Base-by-base conservation (phyloP, 164 flowering plant species). In the Vitis amurensis region DNA sequence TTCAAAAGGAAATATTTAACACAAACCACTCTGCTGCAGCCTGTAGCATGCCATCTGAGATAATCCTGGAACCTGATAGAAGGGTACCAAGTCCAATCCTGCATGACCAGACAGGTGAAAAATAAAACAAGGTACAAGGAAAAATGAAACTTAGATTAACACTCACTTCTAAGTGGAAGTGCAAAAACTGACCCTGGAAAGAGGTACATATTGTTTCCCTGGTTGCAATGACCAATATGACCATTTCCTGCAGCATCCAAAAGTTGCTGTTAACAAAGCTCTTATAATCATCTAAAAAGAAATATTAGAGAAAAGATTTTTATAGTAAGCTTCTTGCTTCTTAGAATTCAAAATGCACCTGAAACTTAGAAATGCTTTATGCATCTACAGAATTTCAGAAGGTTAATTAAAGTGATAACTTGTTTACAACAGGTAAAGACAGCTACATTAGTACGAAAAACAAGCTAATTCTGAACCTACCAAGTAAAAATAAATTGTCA, bases 1-100 rank as follows among this genome's bases (percentile, higher is more conserved):
- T 61, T 55, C 31, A 58, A 19, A 66, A 55, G 27, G 15, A 44
- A 68, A 59, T 49, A 15, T 19, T 44, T 30, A 30, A 64, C 9
- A 57, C 31, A 49, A 89, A 93, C 98, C 98, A 86, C 80, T 96
- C 99, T 44, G 98, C 91, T 50, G 99, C 98, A 78, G 98, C 97
- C 74, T 93, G 98, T 71, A 95, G 85, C 99, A 95, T 95, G 77
- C 99, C 98, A 84, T 95, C 97, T 31, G 99, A 93, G 50, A 95
- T 69, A 19, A 93, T 73, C 64, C 88, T 86, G 30, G 98, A 84
- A 58, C 99, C 99, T 71, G 98, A 88, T 68, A 96, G 82, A 55
- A 93, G 98, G 59, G 98, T 89, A 49, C 98, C 98, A 63, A 96
- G 94, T 68, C 98, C 99, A 77, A 93, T 91, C 77, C 99, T 93